Evolutionary conservation across 768 basidiomycete species (phyloP), one percentile per base, ranked within the genome.

Genomic region (Termitomyces titanicus): DNA sequence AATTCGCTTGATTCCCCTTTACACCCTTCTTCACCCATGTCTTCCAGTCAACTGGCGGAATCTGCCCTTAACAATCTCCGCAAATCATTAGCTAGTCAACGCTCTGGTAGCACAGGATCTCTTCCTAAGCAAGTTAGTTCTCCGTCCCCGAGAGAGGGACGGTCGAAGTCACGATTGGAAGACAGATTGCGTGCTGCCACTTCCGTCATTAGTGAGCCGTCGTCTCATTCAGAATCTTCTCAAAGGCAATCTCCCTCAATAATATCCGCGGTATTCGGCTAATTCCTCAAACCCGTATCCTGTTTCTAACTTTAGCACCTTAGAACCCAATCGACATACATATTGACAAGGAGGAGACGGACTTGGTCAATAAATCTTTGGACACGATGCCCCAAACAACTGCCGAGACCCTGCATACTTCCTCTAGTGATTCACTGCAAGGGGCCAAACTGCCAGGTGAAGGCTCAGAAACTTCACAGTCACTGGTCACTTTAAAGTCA

Each of bases 111-210:
- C 65, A 74, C 78, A 45, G 64, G 61, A 42, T 55, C 66, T 15
- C 48, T 58, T 34, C 62, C 61, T 39, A 61, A 63, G 25, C 58
- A 59, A 45, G 20, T 55, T 37, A 39, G 48, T 15, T 37, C 62
- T 20, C 53, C 54, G 40, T 59, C 64, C 24, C 47, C 62, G 27
- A 65, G 57, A 29, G 61, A 60, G 37, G 57, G 51, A 18, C 60
- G 57, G 37, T 57, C 75, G 44, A 86, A 88, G 64, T 75, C 79
- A 8, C 87, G 79, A 22, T 73, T 92, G 2, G 91, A 92, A 69
- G 90, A 92, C 55, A 77, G 91, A 43, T 73, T 92, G n/a, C 80
- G 85, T 43, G 85, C 88, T 39, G 80, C 73, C 27, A 77, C 79
- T 25, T 79, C 85, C 61, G 76, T 79, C 20, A 76, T 79, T 49